These are phyloP conservation scores for Magnusiomyces suaveolens DNA, from an alignment of 1,139 yeast genomes.

Conservation along the genomic window DNA sequence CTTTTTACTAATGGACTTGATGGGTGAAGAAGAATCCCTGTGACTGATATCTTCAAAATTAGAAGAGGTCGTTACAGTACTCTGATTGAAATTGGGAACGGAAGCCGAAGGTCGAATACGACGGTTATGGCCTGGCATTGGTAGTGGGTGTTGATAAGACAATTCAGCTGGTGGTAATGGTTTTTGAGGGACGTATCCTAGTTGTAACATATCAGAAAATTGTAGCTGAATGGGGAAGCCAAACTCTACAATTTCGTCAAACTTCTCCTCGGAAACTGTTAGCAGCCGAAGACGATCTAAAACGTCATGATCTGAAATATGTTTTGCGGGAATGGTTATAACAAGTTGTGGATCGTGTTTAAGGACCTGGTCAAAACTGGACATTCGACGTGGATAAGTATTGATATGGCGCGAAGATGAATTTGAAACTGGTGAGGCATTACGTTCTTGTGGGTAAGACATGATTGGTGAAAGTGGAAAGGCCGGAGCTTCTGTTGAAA, in stretches of 20 bases:
- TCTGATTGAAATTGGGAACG: not conserved
- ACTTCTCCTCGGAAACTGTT: conserved; percentile 17
- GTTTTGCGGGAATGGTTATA: conserved; percentile 15
- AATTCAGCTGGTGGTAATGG: not conserved
- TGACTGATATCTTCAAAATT: not conserved
- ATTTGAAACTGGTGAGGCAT: not conserved
- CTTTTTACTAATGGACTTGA: not conserved
- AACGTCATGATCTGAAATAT: conserved; percentile 22
- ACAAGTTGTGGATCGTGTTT: not conserved
- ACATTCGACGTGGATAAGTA: not conserved
- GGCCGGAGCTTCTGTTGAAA: not conserved
- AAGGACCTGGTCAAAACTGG: not conserved
- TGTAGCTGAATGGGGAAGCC: conserved; percentile 24
- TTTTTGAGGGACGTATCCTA: not conserved
- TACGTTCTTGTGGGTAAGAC: not conserved
- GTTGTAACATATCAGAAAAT: conserved; percentile 10
- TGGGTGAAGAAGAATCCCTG: not conserved
- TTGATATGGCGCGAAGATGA: not conserved
- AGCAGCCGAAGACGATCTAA: conserved; percentile 21
- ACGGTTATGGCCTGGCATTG: not conserved
- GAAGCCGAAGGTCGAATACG: not conserved
- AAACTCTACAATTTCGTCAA: conserved; percentile 26
- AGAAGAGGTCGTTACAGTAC: not conserved
- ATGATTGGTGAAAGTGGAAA: not conserved
- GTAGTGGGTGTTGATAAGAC: not conserved